These are phyloP conservation scores for Aspergillus sclerotialis DNA, from an alignment of 2,329 filamentous ascomycete species.

Conservation along the genomic window DNA sequence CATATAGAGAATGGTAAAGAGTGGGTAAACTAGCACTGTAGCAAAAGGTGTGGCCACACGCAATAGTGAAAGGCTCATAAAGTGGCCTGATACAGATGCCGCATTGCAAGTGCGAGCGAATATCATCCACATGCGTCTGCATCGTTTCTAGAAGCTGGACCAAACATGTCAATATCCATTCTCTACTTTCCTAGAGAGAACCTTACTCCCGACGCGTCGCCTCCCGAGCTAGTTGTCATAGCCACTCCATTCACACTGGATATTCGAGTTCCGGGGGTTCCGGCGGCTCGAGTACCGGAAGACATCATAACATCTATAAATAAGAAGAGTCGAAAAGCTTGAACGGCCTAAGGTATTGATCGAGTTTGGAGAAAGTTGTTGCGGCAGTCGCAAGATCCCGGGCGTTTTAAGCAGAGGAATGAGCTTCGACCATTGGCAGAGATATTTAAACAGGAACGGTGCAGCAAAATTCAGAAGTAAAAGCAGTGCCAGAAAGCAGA, in stretches of 20 bases:
- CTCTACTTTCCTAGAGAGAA: background rate
- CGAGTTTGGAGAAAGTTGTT: too few relatives aligned
- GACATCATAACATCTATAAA: too few relatives aligned
- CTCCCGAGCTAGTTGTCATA: conserved; percentile 5
- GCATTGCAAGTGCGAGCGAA: conserved; percentile 57
- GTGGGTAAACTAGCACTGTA: conserved; percentile 48
- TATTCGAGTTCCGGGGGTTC: conserved; percentile 6
- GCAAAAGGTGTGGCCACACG: conserved; percentile 66
- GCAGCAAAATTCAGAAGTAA: too few relatives aligned
- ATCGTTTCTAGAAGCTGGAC: conserved; percentile 34
- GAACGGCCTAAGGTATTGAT: too few relatives aligned
- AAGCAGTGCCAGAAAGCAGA: too few relatives aligned
- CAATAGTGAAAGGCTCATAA: conserved; percentile 63
- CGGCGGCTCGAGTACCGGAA: conserved; percentile 1
- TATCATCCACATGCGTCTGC: conserved; percentile 52
- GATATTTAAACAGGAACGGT: too few relatives aligned
- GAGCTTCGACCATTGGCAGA: too few relatives aligned
- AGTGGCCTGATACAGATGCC: conserved; percentile 62
- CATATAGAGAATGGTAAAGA: background rate
- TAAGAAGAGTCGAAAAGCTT: too few relatives aligned
- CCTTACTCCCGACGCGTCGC: conserved; percentile 26
- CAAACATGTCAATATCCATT: conserved; percentile 8
- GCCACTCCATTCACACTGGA: conserved; percentile 6
- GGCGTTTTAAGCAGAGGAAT: too few relatives aligned
- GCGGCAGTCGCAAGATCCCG: too few relatives aligned